These are phyloP conservation scores for Hanseniaspora vineae DNA, from an alignment of 805 yeast species.

Conservation along the genomic window DNA sequence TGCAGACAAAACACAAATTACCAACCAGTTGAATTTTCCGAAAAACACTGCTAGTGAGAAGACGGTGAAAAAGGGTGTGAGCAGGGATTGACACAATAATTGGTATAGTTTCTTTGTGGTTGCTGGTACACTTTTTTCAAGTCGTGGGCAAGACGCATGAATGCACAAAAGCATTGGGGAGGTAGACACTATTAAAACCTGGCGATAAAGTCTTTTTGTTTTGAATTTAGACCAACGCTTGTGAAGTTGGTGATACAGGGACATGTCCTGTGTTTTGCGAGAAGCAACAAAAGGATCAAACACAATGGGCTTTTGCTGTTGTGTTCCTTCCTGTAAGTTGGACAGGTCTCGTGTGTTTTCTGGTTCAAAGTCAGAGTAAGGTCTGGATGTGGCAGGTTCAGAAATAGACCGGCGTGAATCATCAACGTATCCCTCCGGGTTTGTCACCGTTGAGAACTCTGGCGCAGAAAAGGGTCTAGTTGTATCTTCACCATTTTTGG, in stretches of 20 bases:
- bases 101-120: constrained; percentile 12
- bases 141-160: constrained; percentile 25
- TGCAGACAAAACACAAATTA: constrained; percentile 9
- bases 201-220: constrained; percentile 15
- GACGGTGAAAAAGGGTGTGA: constrained; percentile 20
- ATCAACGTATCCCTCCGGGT: too few species aligned
- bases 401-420: background rate
- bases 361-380: background rate
- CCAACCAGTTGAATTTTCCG: constrained; percentile 4
- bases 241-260: too few species aligned
- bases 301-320: background rate
- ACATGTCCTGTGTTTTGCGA: background rate
- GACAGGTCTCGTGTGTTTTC: background rate
- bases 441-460: too few species aligned
- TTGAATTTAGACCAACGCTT: constrained; percentile 10
- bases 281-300: background rate
- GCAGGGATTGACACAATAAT: constrained; percentile 20
- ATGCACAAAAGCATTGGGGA: constrained; percentile 24
- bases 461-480: too few species aligned
- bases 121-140: constrained; percentile 11
- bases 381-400: background rate
- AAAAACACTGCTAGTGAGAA: constrained; percentile 12
- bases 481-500: too few species aligned
- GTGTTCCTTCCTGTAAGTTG: background rate
- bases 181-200: constrained; percentile 19